Conservation (phyloP, 2,329 filamentous ascomycete genomes). For the Mycogone perniciosa region DNA sequence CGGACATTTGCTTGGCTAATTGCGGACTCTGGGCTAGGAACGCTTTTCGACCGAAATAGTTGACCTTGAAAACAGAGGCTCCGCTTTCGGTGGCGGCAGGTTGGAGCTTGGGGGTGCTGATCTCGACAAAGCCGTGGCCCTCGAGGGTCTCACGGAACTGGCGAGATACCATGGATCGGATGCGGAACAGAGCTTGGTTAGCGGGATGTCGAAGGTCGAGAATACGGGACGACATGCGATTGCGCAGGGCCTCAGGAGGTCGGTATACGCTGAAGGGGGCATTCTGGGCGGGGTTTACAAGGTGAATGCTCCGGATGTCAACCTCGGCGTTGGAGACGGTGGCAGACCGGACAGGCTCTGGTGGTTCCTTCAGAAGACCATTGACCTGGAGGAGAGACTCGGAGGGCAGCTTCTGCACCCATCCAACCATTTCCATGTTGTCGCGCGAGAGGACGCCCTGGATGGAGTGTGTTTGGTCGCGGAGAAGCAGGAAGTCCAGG, state of each 20-base stretch:
- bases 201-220: slow-evolving; percentile 80
- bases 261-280: slow-evolving; percentile 50
- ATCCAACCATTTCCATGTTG: slow-evolving; percentile 70
- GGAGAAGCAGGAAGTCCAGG: slow-evolving; percentile 78
- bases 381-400: slow-evolving; percentile 74
- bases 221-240: slow-evolving; percentile 71
- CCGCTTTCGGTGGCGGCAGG: slow-evolving; percentile 87
- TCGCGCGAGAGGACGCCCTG: slow-evolving; percentile 65
- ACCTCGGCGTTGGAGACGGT: slow-evolving; percentile 73
- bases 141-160: slow-evolving; percentile 74
- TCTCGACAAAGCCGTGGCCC: slow-evolving; percentile 76
- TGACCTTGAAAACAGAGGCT: slow-evolving; percentile 82
- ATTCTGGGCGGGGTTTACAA: slow-evolving; percentile 45
- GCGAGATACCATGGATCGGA: slow-evolving; percentile 73
- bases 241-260: slow-evolving; percentile 58
- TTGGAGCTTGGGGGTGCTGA: slow-evolving; percentile 89
- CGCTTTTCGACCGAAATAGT: slow-evolving; percentile 82
- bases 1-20: slow-evolving; percentile 86
- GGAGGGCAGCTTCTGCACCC: slow-evolving; percentile 74
- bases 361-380: slow-evolving; percentile 66
- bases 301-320: slow-evolving; percentile 51
- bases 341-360: slow-evolving; percentile 68
- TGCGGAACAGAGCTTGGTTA: slow-evolving; percentile 80
- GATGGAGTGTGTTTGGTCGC: slow-evolving; percentile 75
- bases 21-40: slow-evolving; percentile 91